A percentile compares a stretch with the other conserved stretches of the same genome.
Conservation (phyloP, 2,329 filamentous ascomycete species). For the Aspergillus tamarii region DNA sequence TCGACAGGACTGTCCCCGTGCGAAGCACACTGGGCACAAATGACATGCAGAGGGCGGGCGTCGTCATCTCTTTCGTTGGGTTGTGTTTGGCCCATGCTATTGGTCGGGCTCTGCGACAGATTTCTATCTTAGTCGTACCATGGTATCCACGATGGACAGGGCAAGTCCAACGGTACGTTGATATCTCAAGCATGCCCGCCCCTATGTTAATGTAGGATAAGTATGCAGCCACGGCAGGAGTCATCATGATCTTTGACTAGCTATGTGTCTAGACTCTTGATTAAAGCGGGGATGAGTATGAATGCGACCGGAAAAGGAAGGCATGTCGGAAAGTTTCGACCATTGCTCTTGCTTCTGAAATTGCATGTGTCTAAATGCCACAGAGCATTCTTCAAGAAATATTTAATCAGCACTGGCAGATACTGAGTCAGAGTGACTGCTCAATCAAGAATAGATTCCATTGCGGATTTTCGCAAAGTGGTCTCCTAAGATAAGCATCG, state of each 20-base stretch:
- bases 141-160: background rate
- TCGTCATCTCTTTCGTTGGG: conserved; percentile 1
- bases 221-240: conserved; percentile 1
- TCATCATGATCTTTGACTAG: conserved; percentile 1
- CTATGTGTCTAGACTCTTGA: conserved; percentile 5
- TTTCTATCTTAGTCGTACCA: conserved; percentile 1
- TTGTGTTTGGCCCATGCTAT: conserved; percentile 3
- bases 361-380: background rate
- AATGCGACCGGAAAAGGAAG: conserved; percentile 1
- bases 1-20: background rate
- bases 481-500: background rate
- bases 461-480: background rate
- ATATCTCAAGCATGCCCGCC: background rate
- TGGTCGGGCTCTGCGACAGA: background rate
- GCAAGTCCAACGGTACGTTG: background rate
- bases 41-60: conserved; percentile 4
- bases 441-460: background rate
- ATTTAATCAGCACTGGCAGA: background rate
- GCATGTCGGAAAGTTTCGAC: background rate
- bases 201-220: background rate
- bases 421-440: background rate
- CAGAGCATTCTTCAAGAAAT: background rate
- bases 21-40: background rate
- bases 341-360: background rate
- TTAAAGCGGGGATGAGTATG: conserved; percentile 6